Percentiles rank a stretch among this genome's conserved stretches.
phyloP scores from a whole-genome alignment of 2,329 filamentous ascomycete species.

The Pseudogymnoascus sp. region DNA sequence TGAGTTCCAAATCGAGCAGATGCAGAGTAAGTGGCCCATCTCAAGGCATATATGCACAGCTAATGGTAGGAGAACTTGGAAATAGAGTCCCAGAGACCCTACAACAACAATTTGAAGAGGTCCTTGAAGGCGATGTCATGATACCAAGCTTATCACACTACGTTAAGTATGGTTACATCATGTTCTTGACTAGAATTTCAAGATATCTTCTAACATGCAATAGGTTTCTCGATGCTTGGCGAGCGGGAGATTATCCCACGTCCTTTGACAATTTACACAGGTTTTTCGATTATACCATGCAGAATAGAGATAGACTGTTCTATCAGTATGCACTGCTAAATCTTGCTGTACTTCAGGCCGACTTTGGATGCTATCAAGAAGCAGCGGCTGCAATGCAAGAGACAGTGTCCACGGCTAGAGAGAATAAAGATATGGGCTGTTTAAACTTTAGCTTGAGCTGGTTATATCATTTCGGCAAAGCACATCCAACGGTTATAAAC shows the following conservation, averaged over 20 bases:
- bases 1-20: constrained; percentile 79
- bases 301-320: constrained; percentile 70
- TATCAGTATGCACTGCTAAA: constrained; percentile 96
- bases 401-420: constrained; percentile 85
- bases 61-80: constrained; percentile 52
- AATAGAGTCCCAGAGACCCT: constrained; percentile 69
- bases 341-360: constrained; percentile 84
- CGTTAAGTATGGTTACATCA: constrained; percentile 45
- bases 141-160: constrained; percentile 70
- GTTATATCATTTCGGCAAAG: constrained; percentile 89
- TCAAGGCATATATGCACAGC: background rate
- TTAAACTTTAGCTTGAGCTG: constrained; percentile 93
- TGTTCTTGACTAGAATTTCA: constrained; percentile 15
- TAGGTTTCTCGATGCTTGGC: constrained; percentile 87
- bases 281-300: constrained; percentile 96
- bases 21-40: constrained; percentile 58
- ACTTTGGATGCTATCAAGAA: constrained; percentile 86
- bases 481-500: constrained; percentile 67
- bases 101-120: constrained; percentile 58
- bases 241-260: constrained; percentile 79
- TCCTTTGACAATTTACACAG: constrained; percentile 87
- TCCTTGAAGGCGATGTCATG: constrained; percentile 60
- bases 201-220: constrained; percentile 14
- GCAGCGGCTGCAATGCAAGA: constrained; percentile 93
- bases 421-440: constrained; percentile 86